These are phyloP conservation scores for Haematococcus sp. DNA, from an alignment of 139 green algal genomes.

Conservation along the genomic window DNA sequence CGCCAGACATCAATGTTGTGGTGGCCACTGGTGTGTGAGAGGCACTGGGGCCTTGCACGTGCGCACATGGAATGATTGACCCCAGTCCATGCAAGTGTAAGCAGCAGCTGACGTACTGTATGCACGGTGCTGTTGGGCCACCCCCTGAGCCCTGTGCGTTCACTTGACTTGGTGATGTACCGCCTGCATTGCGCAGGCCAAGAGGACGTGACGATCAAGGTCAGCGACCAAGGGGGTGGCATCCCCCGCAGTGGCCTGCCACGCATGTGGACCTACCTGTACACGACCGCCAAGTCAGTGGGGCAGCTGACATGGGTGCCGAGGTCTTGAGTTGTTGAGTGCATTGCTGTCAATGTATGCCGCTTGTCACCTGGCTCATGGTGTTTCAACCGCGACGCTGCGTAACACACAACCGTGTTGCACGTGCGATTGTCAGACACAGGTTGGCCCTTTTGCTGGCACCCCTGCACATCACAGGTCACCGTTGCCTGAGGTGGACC, in stretches of 20 bases:
- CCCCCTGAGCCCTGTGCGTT: no score
- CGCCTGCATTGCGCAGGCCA: no score
- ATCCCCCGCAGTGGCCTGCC: slow-evolving; percentile 87
- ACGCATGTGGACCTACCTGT: slow-evolving; percentile 97
- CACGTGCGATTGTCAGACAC: no score
- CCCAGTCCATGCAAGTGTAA: not conserved
- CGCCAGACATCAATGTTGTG: slow-evolving; percentile 67
- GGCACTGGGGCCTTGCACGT: no score
- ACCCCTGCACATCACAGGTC: not conserved
- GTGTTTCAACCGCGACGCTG: no score
- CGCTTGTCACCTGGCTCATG: not conserved
- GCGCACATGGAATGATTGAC: no score
- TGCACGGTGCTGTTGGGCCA: no score
- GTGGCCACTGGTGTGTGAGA: not conserved
- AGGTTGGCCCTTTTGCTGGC: no score
- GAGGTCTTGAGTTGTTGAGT: no score
- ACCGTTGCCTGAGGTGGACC: slow-evolving; percentile 19
- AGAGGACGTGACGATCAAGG: not conserved
- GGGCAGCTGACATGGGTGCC: slow-evolving; percentile 24
- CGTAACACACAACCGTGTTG: no score
- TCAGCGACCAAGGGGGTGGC: slow-evolving; percentile 92
- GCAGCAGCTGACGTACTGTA: not conserved
- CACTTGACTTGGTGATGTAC: no score
- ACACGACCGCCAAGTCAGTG: slow-evolving; percentile 83
- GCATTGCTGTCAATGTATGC: not conserved